These are phyloP conservation scores for Saccharata proteae DNA, from an alignment of 2,329 filamentous ascomycete genomes.

Conservation along the genomic window DNA sequence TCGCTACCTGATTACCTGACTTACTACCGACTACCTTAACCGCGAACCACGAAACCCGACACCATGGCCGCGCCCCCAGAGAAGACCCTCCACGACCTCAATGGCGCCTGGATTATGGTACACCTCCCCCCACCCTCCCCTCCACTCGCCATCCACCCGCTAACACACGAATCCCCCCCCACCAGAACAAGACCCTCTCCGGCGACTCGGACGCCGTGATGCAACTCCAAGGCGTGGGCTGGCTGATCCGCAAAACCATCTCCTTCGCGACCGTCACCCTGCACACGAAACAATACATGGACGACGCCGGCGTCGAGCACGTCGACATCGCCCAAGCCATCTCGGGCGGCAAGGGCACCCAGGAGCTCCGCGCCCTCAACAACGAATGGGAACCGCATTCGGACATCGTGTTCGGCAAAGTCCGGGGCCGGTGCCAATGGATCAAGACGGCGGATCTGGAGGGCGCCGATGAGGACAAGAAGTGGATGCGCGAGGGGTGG, in stretches of 20 bases:
- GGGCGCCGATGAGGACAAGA: conserved; percentile 3
- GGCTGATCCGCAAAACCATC: conserved; percentile 61
- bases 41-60: neutral
- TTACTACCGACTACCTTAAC: no score
- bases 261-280: conserved; percentile 57
- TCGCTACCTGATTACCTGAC: no score
- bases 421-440: conserved; percentile 49
- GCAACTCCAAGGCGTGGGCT: conserved; percentile 44
- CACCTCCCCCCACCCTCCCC: neutral
- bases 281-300: conserved; percentile 39
- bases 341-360: conserved; percentile 55
- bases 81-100: conserved; percentile 22
- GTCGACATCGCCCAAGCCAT: conserved; percentile 54
- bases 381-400: conserved; percentile 51
- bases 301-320: conserved; percentile 32
- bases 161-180: neutral
- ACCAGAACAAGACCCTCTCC: conserved; percentile 63
- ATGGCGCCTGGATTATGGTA: conserved; percentile 29
- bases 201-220: conserved; percentile 58
- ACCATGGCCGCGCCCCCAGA: conserved; percentile 26
- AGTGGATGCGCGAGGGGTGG: conserved; percentile 13
- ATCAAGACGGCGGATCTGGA: conserved; percentile 17
- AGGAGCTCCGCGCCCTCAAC: conserved; percentile 46
- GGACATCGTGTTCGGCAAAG: conserved; percentile 69
- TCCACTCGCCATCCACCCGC: neutral